A percentile compares a stretch with the other conserved stretches of the same genome.
These are phyloP conservation scores for Rhizophagus clarus DNA, from an alignment of 192 early-diverging fungal species.

Conservation along the genomic window DNA sequence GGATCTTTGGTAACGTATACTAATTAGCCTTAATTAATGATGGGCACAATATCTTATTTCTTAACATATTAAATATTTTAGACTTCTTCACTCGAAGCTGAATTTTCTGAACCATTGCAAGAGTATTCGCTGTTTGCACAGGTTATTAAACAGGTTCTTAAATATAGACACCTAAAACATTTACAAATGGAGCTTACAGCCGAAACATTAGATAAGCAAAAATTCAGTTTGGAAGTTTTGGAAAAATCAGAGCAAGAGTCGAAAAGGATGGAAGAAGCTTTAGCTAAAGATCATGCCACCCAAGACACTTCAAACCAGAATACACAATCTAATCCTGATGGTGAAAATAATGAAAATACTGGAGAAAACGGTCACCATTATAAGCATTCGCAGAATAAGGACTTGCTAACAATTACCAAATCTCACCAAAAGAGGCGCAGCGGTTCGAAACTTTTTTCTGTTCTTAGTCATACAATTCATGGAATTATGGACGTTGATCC, in stretches of 20 bases:
- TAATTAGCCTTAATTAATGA: neutral
- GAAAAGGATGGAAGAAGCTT: constrained; percentile 67
- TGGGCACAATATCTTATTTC: neutral
- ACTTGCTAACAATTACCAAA: constrained; percentile 26
- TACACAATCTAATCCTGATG: neutral
- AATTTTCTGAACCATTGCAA: constrained; percentile 81
- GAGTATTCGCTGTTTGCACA: constrained; percentile 89
- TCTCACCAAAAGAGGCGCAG: constrained; percentile 42
- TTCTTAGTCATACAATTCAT: constrained; percentile 74
- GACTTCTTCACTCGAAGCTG: constrained; percentile 69
- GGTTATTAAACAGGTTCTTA: constrained; percentile 85
- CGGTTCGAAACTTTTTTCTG: constrained; percentile 55
- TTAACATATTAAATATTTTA: constrained; percentile 17
- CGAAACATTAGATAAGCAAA: constrained; percentile 75
- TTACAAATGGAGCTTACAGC: constrained; percentile 79
- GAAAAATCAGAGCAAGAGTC: constrained; percentile 72
- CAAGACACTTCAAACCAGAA: neutral
- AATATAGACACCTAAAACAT: constrained; percentile 84
- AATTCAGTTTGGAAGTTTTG: constrained; percentile 58
- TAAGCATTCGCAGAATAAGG: constrained; percentile 36
- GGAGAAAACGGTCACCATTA: constrained; percentile 20
- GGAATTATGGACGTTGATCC: constrained; percentile 97
- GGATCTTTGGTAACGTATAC: constrained; percentile 59
- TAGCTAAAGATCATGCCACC: constrained; percentile 46
- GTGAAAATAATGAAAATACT: constrained; percentile 7